Base-by-base conservation (phyloP, 129 eudicot species). In the Logfia minima region DNA sequence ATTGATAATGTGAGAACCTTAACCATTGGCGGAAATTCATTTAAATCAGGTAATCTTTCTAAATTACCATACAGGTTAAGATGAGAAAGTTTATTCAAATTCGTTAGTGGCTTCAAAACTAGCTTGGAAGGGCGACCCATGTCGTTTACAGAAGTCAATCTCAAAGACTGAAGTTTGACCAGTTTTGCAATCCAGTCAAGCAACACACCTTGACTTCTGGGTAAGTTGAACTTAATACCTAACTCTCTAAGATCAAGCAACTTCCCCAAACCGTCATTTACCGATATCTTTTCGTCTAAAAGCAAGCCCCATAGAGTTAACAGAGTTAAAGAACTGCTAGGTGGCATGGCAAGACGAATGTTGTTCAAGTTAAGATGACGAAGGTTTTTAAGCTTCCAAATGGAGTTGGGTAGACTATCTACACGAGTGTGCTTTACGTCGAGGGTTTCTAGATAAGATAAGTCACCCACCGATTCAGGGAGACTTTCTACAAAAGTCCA, bases 371-470 rank as follows among this genome's bases (percentile, higher is more conserved):
- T 82, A 61, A 89, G 89, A 76, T 89, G 87, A 24, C 82, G 85
- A n/a, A 86, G 87, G 23, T 77, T 67, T 62, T 86, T 86, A 24
- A 78, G 61, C 79, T 80, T 89, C 89, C 89, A 89, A 41, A 85
- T 83, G 75, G 89, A 89, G 69, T 76, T 71, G 3, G 91, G 91
- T 34, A 89, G 67, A 18, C 39, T 80, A 31, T 78, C 86, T 18
- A 89, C 71, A 71, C 76, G 16, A 10, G 95, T 89, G 79, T 79
- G 86, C 88, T 89, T 90, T n/a, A 90, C 75, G 71, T 90, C 96
- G 63, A 90, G 74, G 2, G 92, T 90, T 77, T 87, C 92, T 18
- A 90, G 84, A 61, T 83, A 76, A 5, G 80, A 60, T 41, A 90
- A 59, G 23, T 81, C 81, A 4, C 90, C 92, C 0, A 90, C 85